These are phyloP conservation scores for Microbotryum silenes-acaulis DNA, from an alignment of 1,284 basidiomycete species.

Conservation along the genomic window DNA sequence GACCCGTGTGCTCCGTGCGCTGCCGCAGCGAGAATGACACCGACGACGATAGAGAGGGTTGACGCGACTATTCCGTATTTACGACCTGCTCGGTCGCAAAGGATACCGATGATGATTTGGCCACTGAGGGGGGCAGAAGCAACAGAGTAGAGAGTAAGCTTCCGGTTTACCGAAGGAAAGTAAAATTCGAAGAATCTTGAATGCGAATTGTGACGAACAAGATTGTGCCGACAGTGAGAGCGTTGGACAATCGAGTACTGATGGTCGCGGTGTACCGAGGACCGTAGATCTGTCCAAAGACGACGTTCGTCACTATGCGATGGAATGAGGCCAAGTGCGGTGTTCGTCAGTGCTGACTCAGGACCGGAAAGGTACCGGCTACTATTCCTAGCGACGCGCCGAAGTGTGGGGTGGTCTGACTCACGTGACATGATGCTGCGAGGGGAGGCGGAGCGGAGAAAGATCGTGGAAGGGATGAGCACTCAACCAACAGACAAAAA, in stretches of 20 bases:
- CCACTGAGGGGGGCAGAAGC: constrained; percentile 48
- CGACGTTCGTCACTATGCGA: constrained; percentile 32
- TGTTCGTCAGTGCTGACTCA: too few relatives aligned
- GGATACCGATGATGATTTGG: constrained; percentile 57
- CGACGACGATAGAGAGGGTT: constrained; percentile 61
- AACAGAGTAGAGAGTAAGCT: constrained; percentile 14
- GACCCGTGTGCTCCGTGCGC: constrained; percentile 56
- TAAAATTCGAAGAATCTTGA: constrained; percentile 11
- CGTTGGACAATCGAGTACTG: constrained; percentile 63
- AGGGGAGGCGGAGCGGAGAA: too few relatives aligned
- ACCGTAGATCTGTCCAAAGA: constrained; percentile 36
- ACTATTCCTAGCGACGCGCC: too few relatives aligned
- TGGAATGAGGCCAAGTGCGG: not conserved
- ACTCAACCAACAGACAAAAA: not conserved
- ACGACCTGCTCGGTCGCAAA: constrained; percentile 46
- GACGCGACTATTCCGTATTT: constrained; percentile 64
- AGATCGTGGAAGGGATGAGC: not conserved
- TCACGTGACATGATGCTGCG: constrained; percentile 15
- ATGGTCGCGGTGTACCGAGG: constrained; percentile 52
- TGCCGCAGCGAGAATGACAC: constrained; percentile 62
- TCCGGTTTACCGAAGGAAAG: not conserved
- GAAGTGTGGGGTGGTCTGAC: not conserved
- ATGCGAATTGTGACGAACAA: constrained; percentile 34
- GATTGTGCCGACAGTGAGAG: constrained; percentile 57
- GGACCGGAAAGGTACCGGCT: too few relatives aligned